Conservation (phyloP, 805 yeast species). For the Lipomyces yamanashiensis region DNA sequence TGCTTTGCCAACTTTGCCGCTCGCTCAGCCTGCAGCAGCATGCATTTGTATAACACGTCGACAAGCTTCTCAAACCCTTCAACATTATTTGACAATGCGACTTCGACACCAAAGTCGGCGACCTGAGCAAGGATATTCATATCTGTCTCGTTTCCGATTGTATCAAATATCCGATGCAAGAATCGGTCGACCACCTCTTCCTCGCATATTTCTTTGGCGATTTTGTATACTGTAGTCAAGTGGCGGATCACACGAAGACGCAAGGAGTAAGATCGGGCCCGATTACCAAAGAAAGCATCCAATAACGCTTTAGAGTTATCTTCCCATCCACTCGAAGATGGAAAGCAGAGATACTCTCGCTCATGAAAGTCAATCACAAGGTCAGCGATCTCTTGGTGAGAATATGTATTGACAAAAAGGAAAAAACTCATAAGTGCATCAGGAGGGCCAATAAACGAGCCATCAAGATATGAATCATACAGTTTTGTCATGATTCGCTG, state of each 20-base stretch:
- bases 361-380: conserved; percentile 56
- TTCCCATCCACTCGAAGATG: conserved; percentile 58
- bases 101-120: conserved; percentile 39
- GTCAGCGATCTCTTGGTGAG: conserved; percentile 49
- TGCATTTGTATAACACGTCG: conserved; percentile 32
- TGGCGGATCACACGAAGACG: conserved; percentile 40
- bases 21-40: conserved; percentile 33
- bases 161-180: conserved; percentile 45
- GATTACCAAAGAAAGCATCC: conserved; percentile 50
- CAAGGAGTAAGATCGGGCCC: conserved; percentile 37
- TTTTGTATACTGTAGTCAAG: conserved; percentile 48
- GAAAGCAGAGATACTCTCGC: conserved; percentile 58
- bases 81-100: conserved; percentile 35
- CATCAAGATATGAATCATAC: conserved; percentile 45
- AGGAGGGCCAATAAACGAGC: conserved; percentile 50
- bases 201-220: conserved; percentile 47
- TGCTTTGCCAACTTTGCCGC: background rate
- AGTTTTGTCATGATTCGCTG: conserved; percentile 42
- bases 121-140: conserved; percentile 44
- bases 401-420: conserved; percentile 46
- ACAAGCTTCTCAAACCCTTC: conserved; percentile 16
- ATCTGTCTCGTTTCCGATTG: conserved; percentile 41
- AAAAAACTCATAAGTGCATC: conserved; percentile 52
- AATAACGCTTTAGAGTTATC: conserved; percentile 53
- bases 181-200: conserved; percentile 44